These are phyloP conservation scores for Backusella mclennaniae DNA, from an alignment of 192 early-diverging fungal species.

Conservation along the genomic window DNA sequence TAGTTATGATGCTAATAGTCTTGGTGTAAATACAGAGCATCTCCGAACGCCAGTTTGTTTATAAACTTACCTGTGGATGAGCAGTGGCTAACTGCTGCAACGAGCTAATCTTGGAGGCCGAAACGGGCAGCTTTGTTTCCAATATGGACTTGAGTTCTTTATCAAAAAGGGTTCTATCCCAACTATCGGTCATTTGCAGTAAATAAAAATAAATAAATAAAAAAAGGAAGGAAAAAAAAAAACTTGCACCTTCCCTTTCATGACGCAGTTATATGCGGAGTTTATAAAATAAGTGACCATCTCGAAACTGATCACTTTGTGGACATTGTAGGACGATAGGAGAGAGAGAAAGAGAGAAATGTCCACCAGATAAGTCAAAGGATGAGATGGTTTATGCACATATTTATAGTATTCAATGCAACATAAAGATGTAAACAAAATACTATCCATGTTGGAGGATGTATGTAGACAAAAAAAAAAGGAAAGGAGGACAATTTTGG, in stretches of 20 bases:
- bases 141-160: constrained; percentile 31
- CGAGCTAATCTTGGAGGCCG: constrained; percentile 33
- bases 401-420: not conserved
- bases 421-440: not conserved
- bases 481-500: not conserved
- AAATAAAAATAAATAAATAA: not conserved
- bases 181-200: constrained; percentile 14
- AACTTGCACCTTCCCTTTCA: not conserved
- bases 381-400: not conserved
- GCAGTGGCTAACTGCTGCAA: constrained; percentile 27
- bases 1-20: constrained; percentile 49
- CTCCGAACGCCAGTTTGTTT: not conserved
- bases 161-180: constrained; percentile 35
- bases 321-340: not conserved
- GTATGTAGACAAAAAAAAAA: not conserved
- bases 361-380: not conserved
- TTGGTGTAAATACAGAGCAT: not conserved
- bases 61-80: constrained; percentile 29
- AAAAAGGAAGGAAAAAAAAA: not conserved
- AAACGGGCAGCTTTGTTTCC: constrained; percentile 29
- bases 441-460: not conserved
- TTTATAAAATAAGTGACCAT: not conserved
- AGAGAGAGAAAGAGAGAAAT: not conserved
- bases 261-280: not conserved
- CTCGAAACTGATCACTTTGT: not conserved